Percentiles rank a stretch among this genome's conserved stretches.
Evolutionary conservation across 495 filamentous ascomycete species (phyloP).

Genomic region (Podospora anserina): DNA sequence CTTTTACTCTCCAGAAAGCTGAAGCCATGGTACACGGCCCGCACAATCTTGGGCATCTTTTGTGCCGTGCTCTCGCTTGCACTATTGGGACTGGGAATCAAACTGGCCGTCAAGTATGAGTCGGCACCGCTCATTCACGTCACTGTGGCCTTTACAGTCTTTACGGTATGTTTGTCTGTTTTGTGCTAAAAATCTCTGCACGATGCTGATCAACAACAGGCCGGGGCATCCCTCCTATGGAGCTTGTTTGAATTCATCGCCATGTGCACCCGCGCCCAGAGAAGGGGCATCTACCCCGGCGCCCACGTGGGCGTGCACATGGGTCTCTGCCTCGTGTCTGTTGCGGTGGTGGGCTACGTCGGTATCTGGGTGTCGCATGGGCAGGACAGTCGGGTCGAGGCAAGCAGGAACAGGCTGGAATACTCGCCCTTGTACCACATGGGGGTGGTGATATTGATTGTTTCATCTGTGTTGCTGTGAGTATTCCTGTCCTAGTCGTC

Average conservation of each 20-base stretch:
- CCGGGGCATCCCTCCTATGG: conserved; percentile 20
- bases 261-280: conserved; percentile 15
- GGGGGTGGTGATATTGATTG: conserved; percentile 21
- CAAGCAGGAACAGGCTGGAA: background rate
- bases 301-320: conserved; percentile 40
- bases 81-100: conserved; percentile 21
- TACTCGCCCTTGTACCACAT: conserved; percentile 24
- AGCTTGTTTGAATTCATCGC: conserved; percentile 20
- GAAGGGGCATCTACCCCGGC: conserved; percentile 36
- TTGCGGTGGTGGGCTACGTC: conserved; percentile 26
- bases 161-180: conserved; percentile 17
- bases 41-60: conserved; percentile 13
- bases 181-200: background rate
- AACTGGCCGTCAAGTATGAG: conserved; percentile 22
- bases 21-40: conserved; percentile 14
- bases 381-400: conserved; percentile 10
- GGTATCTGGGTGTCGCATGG: conserved; percentile 26
- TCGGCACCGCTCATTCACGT: conserved; percentile 23
- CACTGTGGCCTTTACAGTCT: conserved; percentile 23
- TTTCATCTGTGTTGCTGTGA: conserved; percentile 17
- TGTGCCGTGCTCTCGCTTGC: conserved; percentile 21
- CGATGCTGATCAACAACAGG: conserved; percentile 12
- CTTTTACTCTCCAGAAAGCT: background rate
- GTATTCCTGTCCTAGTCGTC: background rate
- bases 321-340: conserved; percentile 34